Evolutionary conservation across 331 rosid genomes (phyloP).

Genomic region (Rosa hybrid): DNA sequence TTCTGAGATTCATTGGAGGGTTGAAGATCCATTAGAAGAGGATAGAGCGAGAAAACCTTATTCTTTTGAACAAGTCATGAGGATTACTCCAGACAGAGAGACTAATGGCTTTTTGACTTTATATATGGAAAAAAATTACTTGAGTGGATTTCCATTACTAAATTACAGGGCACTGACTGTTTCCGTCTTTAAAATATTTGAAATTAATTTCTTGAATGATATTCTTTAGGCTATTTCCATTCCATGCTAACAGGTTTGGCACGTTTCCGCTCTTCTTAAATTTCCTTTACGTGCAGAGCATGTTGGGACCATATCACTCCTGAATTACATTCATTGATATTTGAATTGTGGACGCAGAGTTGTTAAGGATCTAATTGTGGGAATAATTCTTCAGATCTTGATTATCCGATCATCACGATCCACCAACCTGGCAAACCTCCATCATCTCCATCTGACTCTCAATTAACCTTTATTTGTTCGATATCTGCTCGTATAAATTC

Average conservation of each 20-base stretch:
- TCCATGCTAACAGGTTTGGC: constrained; percentile 4
- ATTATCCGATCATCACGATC: background rate
- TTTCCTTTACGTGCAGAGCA: constrained; percentile 6
- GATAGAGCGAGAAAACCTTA: constrained; percentile 5
- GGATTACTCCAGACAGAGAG: background rate
- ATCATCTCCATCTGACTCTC: background rate
- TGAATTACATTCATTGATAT: background rate
- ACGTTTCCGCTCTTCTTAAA: background rate
- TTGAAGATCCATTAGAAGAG: constrained; percentile 45
- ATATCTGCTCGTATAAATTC: background rate
- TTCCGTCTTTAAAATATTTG: background rate
- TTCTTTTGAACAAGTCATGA: constrained; percentile 28
- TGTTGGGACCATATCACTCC: background rate
- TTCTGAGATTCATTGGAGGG: constrained; percentile 18
- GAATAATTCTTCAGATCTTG: background rate
- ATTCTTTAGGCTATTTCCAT: background rate
- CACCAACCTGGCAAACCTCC: background rate
- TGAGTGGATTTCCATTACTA: background rate
- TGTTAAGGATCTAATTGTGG: background rate
- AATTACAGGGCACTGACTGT: constrained; percentile 5
- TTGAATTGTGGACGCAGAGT: background rate
- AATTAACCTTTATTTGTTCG: background rate
- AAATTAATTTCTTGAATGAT: background rate
- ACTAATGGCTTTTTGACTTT: background rate
- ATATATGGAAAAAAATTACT: background rate